A percentile compares a stretch with the other conserved stretches of the same genome.
phyloP scores from a whole-genome alignment of 345 rosid species.

The Pistacia vera region DNA sequence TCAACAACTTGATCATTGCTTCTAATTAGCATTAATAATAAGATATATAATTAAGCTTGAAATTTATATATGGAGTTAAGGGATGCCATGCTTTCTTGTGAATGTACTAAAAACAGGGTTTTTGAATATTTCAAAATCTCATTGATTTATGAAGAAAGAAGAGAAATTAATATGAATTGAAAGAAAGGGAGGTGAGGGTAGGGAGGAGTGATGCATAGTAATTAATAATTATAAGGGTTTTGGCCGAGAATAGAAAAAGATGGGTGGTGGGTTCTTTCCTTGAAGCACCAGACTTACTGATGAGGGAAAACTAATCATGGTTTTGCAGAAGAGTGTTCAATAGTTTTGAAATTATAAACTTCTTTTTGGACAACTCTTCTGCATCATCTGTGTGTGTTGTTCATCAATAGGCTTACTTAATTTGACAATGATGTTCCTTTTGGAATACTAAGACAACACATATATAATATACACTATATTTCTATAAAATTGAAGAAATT shows the following conservation, averaged over 20 bases:
- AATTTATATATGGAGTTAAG: conserved; percentile 18
- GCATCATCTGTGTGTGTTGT: background rate
- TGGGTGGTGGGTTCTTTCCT: conserved; percentile 33
- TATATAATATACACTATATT: too few species aligned
- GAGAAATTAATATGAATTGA: background rate
- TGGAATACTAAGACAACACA: conserved; percentile 4
- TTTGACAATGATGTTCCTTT: conserved; percentile 9
- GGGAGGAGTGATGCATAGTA: background rate
- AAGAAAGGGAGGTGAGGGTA: background rate
- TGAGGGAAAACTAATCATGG: conserved; percentile 37
- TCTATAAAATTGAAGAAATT: too few species aligned
- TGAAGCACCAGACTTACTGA: conserved; percentile 31
- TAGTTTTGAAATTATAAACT: background rate
- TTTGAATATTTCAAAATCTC: too few species aligned
- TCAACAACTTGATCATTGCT: too few species aligned
- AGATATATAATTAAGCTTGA: too few species aligned
- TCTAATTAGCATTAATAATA: too few species aligned
- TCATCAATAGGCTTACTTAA: conserved; percentile 12
- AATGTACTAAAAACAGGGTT: background rate
- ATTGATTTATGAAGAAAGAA: background rate
- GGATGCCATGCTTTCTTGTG: conserved; percentile 46
- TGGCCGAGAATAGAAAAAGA: conserved; percentile 37
- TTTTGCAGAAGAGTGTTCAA: background rate
- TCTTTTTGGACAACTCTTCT: background rate
- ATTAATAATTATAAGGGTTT: conserved; percentile 25